Conservation (phyloP, 2,329 filamentous ascomycete species). For the Macrophomina tecta region DNA sequence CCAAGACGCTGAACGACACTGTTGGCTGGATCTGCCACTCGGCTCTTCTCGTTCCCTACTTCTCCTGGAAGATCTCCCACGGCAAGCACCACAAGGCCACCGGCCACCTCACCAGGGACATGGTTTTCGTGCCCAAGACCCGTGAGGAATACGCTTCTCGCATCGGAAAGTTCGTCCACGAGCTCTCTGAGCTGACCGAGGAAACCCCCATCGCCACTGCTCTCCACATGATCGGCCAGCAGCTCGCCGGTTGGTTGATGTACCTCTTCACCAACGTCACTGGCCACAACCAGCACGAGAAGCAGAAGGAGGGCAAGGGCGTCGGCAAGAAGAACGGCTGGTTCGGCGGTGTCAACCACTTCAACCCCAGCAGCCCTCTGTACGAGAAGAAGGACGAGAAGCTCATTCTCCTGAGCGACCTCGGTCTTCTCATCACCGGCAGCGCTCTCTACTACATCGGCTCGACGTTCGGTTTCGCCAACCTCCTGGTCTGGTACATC, state of each 20-base stretch:
- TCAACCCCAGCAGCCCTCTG: conserved; percentile 83
- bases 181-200: conserved; percentile 87
- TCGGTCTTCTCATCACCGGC: conserved; percentile 70
- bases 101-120: conserved; percentile 95
- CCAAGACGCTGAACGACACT: conserved; percentile 85
- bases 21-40: conserved; percentile 94
- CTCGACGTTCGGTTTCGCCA: conserved; percentile 80
- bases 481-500: conserved; percentile 94
- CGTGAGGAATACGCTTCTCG: conserved; percentile 79
- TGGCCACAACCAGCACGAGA: conserved; percentile 92
- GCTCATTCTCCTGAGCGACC: conserved; percentile 82
- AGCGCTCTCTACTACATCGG: conserved; percentile 71
- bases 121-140: conserved; percentile 98
- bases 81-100: conserved; percentile 99
- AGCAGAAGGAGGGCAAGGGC: conserved; percentile 90
- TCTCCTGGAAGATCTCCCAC: conserved; percentile 99
- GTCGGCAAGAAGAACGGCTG: conserved; percentile 88
- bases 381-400: conserved; percentile 92
- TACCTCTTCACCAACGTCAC: conserved; percentile 93
- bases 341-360: conserved; percentile 89
- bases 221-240: conserved; percentile 76
- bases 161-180: conserved; percentile 75
- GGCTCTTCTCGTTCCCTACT: conserved; percentile 89
- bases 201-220: conserved; percentile 89
- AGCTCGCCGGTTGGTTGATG: conserved; percentile 90